Evolutionary conservation across 768 basidiomycete species (phyloP), one percentile per base, ranked within the genome.

Genomic region (Tubosaeta brunneosetosa): DNA sequence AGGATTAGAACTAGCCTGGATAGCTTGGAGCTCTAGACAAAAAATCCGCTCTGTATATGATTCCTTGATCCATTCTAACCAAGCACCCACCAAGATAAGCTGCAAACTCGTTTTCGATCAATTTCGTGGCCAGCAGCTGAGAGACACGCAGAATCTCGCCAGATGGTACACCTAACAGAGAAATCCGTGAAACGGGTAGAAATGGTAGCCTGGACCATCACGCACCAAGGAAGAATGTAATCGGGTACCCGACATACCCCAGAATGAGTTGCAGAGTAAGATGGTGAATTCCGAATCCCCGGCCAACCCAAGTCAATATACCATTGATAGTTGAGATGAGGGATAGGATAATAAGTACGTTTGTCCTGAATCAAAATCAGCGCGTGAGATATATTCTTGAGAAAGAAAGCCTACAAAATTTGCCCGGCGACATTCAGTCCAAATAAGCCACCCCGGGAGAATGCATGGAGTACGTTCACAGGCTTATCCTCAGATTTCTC

Each of bases 361-460:
- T 92, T 51, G 87, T 81, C 54, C 87, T 88, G 53, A 25, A 34
- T 25, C 9, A 51, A 2, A 14, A 29, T 68, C 47, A 65, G 38
- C 8, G 31, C 40, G 16, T 32, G 5, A 47, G 34, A 45, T 49
- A 3, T 40, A 37, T 44, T 44, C 49, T 25, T 9, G 29, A 48
- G 34, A 9, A 11, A 42, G 44, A 10, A 50, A 51, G 31, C 84
- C 62, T 66, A 88, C 85, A 92, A 69, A 65, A 94, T 92, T 64
- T 93, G 87, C 17, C 90, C 91, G 9, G 91, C 92, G 47, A 94
- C 88, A 53, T 88, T 73, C 38, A 94, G 69, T 70, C 93, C 92
- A 58, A 94, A 92, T 34, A 84, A 68, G 13, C 91, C 92, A 53
- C 92, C 92, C 61, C 85, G 76, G 50, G 85, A 85, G 71, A 94